phyloP scores from a whole-genome alignment of 108 stramenopile genomes.

The Epipyxis sp. region DNA sequence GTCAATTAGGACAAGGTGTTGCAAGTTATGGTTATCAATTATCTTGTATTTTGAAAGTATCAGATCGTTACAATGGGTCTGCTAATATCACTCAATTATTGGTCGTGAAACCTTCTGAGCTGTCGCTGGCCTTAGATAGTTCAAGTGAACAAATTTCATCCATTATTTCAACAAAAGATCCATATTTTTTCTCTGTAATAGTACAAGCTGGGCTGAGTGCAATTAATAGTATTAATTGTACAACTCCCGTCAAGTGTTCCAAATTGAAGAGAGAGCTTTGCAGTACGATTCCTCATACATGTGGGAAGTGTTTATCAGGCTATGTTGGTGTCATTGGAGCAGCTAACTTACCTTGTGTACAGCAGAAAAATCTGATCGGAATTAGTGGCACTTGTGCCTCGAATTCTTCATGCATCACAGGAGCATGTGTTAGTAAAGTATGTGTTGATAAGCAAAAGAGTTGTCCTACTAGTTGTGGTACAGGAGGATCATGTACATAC shows the following conservation, averaged over 20 bases:
- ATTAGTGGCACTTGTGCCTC: background rate
- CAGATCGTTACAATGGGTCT: background rate
- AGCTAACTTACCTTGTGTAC: background rate
- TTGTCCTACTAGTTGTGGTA: conserved; percentile 1
- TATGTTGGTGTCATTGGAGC: background rate
- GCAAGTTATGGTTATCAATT: background rate
- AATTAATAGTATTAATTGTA: conserved; percentile 3
- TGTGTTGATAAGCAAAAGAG: background rate
- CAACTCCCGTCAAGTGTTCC: background rate
- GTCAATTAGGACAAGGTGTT: background rate
- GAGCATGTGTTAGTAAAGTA: background rate
- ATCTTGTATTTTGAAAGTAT: background rate
- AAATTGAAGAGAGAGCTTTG: background rate
- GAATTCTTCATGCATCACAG: background rate
- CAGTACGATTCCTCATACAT: background rate
- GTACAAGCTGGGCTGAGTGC: background rate
- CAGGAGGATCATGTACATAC: background rate
- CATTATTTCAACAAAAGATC: background rate
- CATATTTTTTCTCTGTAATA: background rate
- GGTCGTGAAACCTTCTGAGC: background rate
- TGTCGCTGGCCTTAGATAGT: background rate
- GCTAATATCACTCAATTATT: background rate
- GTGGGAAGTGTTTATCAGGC: background rate
- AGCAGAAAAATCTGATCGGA: background rate
- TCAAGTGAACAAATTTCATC: background rate